Base-by-base conservation (phyloP, 2,329 filamentous ascomycete genomes). In the Akanthomyces lecanii region DNA sequence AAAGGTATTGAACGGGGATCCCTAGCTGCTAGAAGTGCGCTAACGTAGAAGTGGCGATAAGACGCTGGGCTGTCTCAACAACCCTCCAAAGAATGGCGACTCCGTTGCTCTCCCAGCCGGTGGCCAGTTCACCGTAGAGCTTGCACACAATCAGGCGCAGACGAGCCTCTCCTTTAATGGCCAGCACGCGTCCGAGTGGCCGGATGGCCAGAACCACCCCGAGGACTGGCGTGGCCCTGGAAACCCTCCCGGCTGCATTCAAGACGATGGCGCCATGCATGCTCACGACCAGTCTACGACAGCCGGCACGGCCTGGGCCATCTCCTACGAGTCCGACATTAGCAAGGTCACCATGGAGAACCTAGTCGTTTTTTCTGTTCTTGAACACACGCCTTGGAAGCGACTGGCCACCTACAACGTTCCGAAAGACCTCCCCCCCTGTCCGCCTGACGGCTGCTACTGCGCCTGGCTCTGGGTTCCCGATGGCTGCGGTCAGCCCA, bases 361-460 rank as follows among this genome's bases (percentile, higher is more conserved):
- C 66, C 71, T 83, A n/a, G 79, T 78, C 2, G 79, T 84, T 4
- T 82, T 83, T 64, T 77, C 76, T 0, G 78, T 81, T 1, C 68
- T 75, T 60, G 72, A 77, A 61, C 74, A 80, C 38, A 65, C 69
- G 4, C 69, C 69, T 0, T 70, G 66, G 65, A 67, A 67, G 50
- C 67, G 68, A 16, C 18, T 67, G 42, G 60, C 68, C 21, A 65
- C 60, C 11, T 69, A 70, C 33, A 55, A 67, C 2, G 68, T 69
- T 21, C 68, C 68, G 3, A 47, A 55, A n/a, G 65, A 71, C 52
- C 63, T 70, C 1, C 68, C 68, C 38, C 48, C 61, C 6, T 70
- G 69, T 60, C 68, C 68, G 4, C 56, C 58, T 5, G 65, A 58
- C 6, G 68, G 69, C n/a, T 70, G 67, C 63, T 67, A 69, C 62